Evolutionary conservation across 2,329 filamentous ascomycete genomes (phyloP), one percentile per base, ranked within the genome.

Genomic region (Phoma sp.): DNA sequence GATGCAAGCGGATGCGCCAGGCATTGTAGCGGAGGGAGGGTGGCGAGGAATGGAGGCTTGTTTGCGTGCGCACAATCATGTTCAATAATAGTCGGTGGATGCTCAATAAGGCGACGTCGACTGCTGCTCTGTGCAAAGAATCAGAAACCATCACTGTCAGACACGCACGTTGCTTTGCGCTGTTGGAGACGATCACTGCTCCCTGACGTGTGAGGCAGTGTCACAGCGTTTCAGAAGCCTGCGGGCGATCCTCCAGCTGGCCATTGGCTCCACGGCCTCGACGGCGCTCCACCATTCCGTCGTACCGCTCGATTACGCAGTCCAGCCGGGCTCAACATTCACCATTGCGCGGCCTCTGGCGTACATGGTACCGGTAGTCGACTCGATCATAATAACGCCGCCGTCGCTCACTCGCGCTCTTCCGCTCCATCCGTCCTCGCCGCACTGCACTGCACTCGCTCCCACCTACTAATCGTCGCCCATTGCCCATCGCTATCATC

Each of bases 281-380:
- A 17, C 17, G 41, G 36, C 27, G 41, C 41, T 27, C n/a, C 37
- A 41, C 52, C 40, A 22, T 45, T 36, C 41, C 52, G 52, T 39
- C 24, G 36, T 17, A 40, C 41, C 39, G 49, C 29, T 38, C 35
- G 17, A 55, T 55, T 50, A 50, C 52, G 52, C 52, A 55, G 52
- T 13, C 39, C 39, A 39, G 40, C 33, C 51, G 32, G 37, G 44
- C 43, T 55, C 52, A 47, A 55, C 37, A 36, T 40, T 55, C 46
- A 44, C 35, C 12, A 55, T 51, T 55, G 52, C 52, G 52, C 46
- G 52, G 46, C 52, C 46, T 55, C 12, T 50, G 15, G 36, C 15
- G 50, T 2, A 35, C 24, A 9, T 43, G 29, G 37, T 49, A 55
- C 4, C 6, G 17, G 17, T 17, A 2, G 17, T 17, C 17, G 17